Conservation (phyloP, 768 basidiomycete species). For the Hygrocybe coccinea region DNA sequence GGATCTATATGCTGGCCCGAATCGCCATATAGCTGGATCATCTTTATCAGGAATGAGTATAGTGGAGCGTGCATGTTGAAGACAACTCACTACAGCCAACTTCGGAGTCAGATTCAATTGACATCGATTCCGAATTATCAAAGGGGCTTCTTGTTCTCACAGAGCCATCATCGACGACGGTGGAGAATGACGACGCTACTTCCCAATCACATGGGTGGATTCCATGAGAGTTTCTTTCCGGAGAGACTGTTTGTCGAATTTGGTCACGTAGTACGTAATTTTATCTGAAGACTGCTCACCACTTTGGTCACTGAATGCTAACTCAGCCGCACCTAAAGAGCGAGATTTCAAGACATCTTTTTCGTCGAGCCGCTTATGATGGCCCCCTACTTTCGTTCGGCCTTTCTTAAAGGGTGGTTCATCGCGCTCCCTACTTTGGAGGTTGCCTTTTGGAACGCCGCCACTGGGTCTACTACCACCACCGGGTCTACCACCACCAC, state of each 20-base stretch:
- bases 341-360: background rate
- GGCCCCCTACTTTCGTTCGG: background rate
- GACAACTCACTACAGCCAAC: background rate
- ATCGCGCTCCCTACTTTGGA: background rate
- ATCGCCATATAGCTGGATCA: conserved; percentile 8
- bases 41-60: conserved; percentile 8
- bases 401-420: background rate
- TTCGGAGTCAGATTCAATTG: background rate
- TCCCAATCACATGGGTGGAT: conserved; percentile 4
- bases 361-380: background rate
- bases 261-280: background rate
- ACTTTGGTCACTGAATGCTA: background rate
- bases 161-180: background rate
- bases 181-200: conserved; percentile 3
- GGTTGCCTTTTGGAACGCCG: background rate
- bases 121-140: conserved; percentile 4
- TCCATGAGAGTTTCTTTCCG: conserved; percentile 1
- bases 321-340: background rate
- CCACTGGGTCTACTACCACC: background rate
- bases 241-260: background rate
- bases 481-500: background rate
- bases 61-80: background rate
- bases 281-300: conserved; percentile 1
- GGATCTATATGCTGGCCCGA: conserved; percentile 9
- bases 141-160: conserved; percentile 6